A percentile compares a stretch with the other conserved stretches of the same genome.
Conservation (phyloP, 768 basidiomycete species). For the Rhodotorula taiwanensis region DNA sequence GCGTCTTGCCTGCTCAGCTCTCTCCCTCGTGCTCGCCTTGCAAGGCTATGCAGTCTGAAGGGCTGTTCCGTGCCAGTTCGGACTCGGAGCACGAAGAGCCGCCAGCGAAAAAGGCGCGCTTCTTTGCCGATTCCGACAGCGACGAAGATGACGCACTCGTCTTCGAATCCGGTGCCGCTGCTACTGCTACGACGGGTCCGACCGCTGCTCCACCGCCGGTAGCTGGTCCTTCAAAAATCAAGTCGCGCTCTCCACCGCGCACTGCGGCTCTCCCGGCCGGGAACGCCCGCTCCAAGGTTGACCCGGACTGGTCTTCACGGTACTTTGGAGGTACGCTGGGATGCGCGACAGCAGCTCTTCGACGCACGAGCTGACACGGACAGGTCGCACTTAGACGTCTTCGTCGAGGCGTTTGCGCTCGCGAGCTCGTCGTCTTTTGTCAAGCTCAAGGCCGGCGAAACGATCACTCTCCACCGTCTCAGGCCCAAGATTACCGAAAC, state of each 20-base stretch:
- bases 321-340: conserved; percentile 20
- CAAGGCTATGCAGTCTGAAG: neutral
- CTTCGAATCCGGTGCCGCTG: conserved; percentile 1
- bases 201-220: too few species aligned
- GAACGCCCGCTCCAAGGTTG: neutral
- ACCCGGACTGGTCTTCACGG: neutral
- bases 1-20: neutral
- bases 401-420: conserved; percentile 12
- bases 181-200: too few species aligned
- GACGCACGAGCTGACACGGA: neutral
- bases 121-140: conserved; percentile 11
- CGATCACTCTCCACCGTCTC: conserved; percentile 4
- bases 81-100: neutral
- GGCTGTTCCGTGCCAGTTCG: neutral
- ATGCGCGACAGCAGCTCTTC: neutral
- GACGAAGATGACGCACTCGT: conserved; percentile 1
- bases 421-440: conserved; percentile 2
- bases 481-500: neutral
- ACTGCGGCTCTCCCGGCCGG: neutral
- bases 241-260: neutral
- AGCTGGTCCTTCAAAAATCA: neutral
- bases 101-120: conserved; percentile 7
- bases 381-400: conserved; percentile 6
- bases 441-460: conserved; percentile 17
- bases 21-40: neutral